Percentiles rank a stretch among this genome's conserved stretches.
Conservation (phyloP, 768 basidiomycete species). For the Clavaria fumosa region DNA sequence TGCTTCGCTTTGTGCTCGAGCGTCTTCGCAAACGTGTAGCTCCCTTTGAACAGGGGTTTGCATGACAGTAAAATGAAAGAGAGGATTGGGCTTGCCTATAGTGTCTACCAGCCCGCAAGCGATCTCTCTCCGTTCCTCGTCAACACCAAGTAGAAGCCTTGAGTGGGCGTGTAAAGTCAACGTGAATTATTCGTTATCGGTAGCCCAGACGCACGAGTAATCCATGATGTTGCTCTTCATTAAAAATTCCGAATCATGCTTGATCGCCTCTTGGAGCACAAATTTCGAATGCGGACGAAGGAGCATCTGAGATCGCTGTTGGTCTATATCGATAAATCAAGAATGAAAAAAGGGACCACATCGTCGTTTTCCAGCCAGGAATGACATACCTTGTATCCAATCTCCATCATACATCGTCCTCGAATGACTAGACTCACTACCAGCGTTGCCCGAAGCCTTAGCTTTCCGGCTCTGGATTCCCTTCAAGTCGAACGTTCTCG, state of each 20-base stretch:
- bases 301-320: slow-evolving; percentile 47
- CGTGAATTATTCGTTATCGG: too few relatives aligned
- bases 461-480: slow-evolving; percentile 69
- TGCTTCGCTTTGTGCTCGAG: slow-evolving; percentile 80
- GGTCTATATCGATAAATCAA: too few relatives aligned
- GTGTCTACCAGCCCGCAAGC: slow-evolving; percentile 74
- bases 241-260: slow-evolving; percentile 58
- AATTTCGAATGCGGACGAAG: slow-evolving; percentile 60
- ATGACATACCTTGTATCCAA: slow-evolving; percentile 63
- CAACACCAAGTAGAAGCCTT: slow-evolving; percentile 60
- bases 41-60: slow-evolving; percentile 29
- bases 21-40: slow-evolving; percentile 76
- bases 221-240: slow-evolving; percentile 74
- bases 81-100: slow-evolving; percentile 31
- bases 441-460: slow-evolving; percentile 28
- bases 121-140: slow-evolving; percentile 49
- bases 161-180: too few relatives aligned
- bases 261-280: slow-evolving; percentile 55
- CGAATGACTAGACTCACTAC: slow-evolving; percentile 21
- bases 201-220: slow-evolving; percentile 52
- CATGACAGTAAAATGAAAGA: background rate
- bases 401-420: slow-evolving; percentile 69
- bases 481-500: slow-evolving; percentile 68
- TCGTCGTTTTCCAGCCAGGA: too few relatives aligned
- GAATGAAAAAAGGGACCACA: too few relatives aligned